Conservation (phyloP, 805 yeast genomes). For the Yueomyces sinensis region DNA sequence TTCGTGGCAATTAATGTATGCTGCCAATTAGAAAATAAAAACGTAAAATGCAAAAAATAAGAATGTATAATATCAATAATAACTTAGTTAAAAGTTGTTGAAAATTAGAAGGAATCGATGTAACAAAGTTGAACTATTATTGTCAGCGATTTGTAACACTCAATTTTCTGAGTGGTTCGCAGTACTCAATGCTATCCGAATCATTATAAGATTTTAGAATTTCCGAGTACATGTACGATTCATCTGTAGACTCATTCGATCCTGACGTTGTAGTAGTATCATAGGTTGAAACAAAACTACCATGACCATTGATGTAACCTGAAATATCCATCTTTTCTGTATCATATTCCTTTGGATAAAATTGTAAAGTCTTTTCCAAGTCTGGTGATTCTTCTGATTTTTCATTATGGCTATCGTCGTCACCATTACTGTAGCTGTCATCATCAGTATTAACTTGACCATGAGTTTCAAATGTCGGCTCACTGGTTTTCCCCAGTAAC, state of each 20-base stretch:
- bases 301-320: background rate
- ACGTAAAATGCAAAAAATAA: too few relatives aligned
- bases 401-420: background rate
- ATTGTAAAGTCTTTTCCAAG: background rate
- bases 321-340: background rate
- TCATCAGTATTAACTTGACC: background rate
- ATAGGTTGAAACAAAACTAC: background rate
- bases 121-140: background rate
- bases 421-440: background rate
- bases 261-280: background rate
- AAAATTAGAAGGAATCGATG: too few relatives aligned
- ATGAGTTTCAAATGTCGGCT: background rate
- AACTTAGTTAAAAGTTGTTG: too few relatives aligned
- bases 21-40: too few relatives aligned
- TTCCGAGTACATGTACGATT: background rate
- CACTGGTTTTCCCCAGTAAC: constrained; percentile 11
- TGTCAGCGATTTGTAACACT: background rate
- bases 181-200: background rate
- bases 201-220: background rate
- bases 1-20: too few relatives aligned
- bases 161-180: background rate
- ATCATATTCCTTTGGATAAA: background rate
- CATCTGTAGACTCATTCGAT: background rate
- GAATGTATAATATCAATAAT: too few relatives aligned
- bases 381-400: too few relatives aligned